These are phyloP conservation scores for Chlorella vulgaris DNA, from an alignment of 139 green algal genomes.

Conservation along the genomic window DNA sequence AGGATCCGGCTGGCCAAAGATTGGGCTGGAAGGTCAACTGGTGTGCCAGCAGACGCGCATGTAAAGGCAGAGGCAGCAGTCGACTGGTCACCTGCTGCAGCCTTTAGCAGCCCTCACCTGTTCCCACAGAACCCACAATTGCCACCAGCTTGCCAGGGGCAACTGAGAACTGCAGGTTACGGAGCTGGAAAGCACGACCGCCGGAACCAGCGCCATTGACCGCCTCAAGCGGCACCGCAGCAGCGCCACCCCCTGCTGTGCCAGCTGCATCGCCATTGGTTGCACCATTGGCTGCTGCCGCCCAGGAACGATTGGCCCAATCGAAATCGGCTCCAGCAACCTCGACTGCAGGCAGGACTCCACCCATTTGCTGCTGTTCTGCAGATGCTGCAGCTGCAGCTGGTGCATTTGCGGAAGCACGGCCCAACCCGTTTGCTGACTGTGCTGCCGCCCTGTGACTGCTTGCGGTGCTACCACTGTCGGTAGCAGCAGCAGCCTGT, in stretches of 20 bases:
- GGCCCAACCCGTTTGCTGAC: not conserved
- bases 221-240: not conserved
- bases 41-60: too few relatives aligned
- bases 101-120: conserved; percentile 7
- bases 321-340: conserved; percentile 64
- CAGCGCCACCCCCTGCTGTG: not conserved
- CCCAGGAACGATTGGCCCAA: conserved; percentile 56
- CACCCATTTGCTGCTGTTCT: too few relatives aligned
- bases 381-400: not conserved
- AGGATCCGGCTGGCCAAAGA: too few relatives aligned
- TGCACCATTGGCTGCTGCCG: not conserved
- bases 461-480: not conserved
- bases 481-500: not conserved
- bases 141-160: conserved; percentile 70
- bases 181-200: conserved; percentile 18
- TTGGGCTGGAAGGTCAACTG: too few relatives aligned
- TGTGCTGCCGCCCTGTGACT: not conserved
- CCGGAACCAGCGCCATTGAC: not conserved
- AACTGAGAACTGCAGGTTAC: conserved; percentile 38
- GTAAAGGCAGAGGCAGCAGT: too few relatives aligned
- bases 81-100: too few relatives aligned
- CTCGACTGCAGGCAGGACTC: conserved; percentile 28
- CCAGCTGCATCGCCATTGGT: not conserved
- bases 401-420: not conserved
- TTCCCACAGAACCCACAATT: conserved; percentile 69